Conservation (phyloP, 306 rosid species). For the Acacia crassicarpa region DNA sequence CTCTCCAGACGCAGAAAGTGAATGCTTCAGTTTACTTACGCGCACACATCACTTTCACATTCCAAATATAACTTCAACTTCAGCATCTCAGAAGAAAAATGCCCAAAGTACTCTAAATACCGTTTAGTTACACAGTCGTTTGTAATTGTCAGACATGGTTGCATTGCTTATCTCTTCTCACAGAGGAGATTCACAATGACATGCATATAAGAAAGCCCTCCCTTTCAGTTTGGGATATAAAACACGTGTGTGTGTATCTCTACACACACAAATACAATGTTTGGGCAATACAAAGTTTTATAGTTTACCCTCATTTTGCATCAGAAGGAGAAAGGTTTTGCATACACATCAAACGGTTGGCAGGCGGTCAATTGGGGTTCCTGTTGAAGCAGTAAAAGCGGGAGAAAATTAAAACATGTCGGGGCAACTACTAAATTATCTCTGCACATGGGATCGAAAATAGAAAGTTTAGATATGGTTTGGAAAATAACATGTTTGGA, state of each 20-base stretch:
- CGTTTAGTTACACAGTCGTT: neutral
- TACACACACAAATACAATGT: no score
- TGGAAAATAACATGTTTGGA: neutral
- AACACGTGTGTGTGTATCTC: no score
- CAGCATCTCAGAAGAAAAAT: neutral
- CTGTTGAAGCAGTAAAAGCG: conserved; percentile 50
- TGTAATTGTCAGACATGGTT: neutral
- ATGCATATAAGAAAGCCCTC: neutral
- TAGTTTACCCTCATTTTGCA: neutral
- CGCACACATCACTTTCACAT: neutral
- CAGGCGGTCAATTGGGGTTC: conserved; percentile 89
- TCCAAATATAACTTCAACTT: neutral
- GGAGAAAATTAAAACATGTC: conserved; percentile 27
- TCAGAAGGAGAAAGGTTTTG: conserved; percentile 75
- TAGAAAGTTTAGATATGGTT: neutral
- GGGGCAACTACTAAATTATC: conserved; percentile 8
- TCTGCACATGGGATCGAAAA: neutral
- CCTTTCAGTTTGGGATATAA: neutral
- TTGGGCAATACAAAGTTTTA: no score
- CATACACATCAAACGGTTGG: conserved; percentile 75
- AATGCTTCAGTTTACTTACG: neutral
- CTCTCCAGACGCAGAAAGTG: neutral
- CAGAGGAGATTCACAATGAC: neutral
- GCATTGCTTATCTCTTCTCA: neutral
- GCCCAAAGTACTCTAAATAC: neutral